These are phyloP conservation scores for Candida smagusa DNA, from an alignment of 1,139 yeast genomes.

Conservation along the genomic window DNA sequence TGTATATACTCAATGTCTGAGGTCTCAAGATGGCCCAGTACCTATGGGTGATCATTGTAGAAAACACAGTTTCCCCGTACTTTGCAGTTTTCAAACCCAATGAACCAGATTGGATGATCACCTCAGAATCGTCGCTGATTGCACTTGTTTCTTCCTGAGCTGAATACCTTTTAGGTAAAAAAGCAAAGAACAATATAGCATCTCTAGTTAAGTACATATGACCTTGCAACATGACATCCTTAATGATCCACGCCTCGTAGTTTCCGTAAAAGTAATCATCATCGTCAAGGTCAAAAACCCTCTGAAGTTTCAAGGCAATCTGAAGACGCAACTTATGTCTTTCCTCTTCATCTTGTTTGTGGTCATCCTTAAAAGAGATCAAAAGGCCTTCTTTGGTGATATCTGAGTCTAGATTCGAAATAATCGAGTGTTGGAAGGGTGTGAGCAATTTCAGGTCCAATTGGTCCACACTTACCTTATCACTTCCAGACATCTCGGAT, in stretches of 20 bases:
- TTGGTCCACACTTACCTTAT: background rate
- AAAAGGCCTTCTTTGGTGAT: constrained; percentile 20
- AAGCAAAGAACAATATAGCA: constrained; percentile 73
- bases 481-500: background rate
- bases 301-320: constrained; percentile 37
- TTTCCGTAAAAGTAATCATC: constrained; percentile 54
- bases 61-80: constrained; percentile 38
- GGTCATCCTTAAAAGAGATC: constrained; percentile 14
- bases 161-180: constrained; percentile 55
- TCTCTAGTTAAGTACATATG: constrained; percentile 69
- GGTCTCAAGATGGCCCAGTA: constrained; percentile 80
- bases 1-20: constrained; percentile 66
- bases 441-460: constrained; percentile 11
- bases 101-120: constrained; percentile 41
- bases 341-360: constrained; percentile 9
- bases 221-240: constrained; percentile 84
- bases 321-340: constrained; percentile 19
- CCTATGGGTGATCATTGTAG: constrained; percentile 30
- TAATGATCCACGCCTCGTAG: constrained; percentile 74
- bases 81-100: constrained; percentile 49
- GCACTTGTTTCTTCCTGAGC: constrained; percentile 1
- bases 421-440: constrained; percentile 33
- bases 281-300: constrained; percentile 39
- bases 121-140: constrained; percentile 27
- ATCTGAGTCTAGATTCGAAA: constrained; percentile 31